Base-by-base conservation (phyloP, 768 basidiomycete species). In the Calocybe indica region DNA sequence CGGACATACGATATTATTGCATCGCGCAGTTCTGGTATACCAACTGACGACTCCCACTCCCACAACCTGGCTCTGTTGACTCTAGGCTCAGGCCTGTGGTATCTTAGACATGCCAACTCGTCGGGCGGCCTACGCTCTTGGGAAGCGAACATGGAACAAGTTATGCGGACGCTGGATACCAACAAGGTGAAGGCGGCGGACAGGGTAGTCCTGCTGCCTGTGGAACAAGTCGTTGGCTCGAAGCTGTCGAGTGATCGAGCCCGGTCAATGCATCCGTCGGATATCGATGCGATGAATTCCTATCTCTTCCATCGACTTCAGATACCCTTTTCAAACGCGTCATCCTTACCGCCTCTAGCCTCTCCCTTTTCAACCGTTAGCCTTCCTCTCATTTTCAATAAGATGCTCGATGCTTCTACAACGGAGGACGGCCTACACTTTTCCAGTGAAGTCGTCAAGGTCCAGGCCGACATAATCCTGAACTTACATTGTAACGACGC, bases 231-330 rank as follows among this genome's bases (percentile, higher is more conserved):
- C 9, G 69, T 87, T n/a, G 54, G 75, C 34, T 74, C 77, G 9
- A 86, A 85, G 58, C 67, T 96, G 28, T 76, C 80, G 0, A 62
- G 68, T 2, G 80, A 82, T 29, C 77, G 90, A 46, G 78, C 80
- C 5, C 58, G 69, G 28, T 84, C 82, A 7, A 87, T 96, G 72
- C 78, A 78, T 47, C 72, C 80, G 22, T 76, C 84, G 10, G 89
- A 93, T 57, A 84, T 94, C 47, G 85, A 91, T 56, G 88, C 86
- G 36, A 93, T 96, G 91, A 95, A 96, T 63, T 83, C 86, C 2
- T 85, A 89, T 61, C 73, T 93, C 43, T 73, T 71, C 50, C 86
- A 89, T 58, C 80, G 87, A 45, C 42, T 43, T 76, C 89, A 14
- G 63, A 72, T 49, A 68, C 70, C 40, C 57, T 64, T 36, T 50